Percentiles rank a stretch among this genome's conserved stretches.
Evolutionary conservation across 768 basidiomycete species (phyloP).

Genomic region (Auricularia auricula-judae): DNA sequence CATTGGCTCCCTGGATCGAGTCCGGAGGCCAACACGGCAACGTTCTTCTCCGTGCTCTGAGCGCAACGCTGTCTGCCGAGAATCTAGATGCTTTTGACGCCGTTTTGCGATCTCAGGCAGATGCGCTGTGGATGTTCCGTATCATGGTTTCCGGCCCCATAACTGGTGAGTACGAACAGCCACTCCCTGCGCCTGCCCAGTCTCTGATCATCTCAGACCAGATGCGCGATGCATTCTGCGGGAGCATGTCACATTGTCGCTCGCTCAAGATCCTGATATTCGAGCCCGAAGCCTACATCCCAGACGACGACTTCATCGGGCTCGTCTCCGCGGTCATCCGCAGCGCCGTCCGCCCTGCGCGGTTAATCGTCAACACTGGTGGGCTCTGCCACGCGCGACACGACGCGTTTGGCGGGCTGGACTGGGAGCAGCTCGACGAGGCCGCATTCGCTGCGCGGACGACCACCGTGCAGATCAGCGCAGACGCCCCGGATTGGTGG

Average conservation of each 20-base stretch:
- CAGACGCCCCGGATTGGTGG: neutral
- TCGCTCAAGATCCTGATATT: neutral
- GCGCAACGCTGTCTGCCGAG: neutral
- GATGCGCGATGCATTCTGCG: neutral
- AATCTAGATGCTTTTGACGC: neutral
- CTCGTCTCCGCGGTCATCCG: neutral
- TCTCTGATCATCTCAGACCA: neutral
- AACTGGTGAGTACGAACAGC: neutral
- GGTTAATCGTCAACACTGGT: neutral
- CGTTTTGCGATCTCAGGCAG: neutral
- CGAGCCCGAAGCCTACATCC: neutral
- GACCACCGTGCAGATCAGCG: neutral
- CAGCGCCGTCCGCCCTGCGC: neutral
- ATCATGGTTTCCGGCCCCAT: neutral
- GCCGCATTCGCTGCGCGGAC: neutral
- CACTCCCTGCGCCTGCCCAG: neutral
- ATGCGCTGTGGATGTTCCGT: neutral
- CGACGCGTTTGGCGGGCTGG: neutral
- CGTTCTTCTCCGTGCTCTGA: neutral
- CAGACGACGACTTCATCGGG: neutral
- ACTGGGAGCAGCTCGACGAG: neutral
- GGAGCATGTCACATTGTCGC: neutral
- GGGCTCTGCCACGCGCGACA: neutral
- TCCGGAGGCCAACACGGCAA: neutral
- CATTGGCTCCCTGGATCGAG: neutral